Evolutionary conservation across 345 rosid species (phyloP).

Genomic region (Arabidopsis suecica): DNA sequence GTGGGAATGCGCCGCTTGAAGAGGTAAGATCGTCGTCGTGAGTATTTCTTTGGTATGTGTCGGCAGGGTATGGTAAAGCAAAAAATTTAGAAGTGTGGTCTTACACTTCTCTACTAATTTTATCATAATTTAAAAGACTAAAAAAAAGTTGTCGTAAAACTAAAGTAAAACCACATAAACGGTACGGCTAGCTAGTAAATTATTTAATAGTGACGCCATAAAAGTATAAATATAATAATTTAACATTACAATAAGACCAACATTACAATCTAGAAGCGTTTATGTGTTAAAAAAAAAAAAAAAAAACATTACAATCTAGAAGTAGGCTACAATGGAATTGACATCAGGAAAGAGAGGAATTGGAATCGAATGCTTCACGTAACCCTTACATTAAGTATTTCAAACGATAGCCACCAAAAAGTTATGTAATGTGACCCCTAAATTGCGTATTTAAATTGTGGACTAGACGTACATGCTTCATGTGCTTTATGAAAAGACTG

Average conservation of each 20-base stretch:
- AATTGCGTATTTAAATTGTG: background rate
- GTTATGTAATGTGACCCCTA: background rate
- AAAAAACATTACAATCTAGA: too few relatives aligned
- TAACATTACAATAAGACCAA: too few relatives aligned
- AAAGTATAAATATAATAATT: too few relatives aligned
- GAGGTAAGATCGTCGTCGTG: slow-evolving; percentile 56
- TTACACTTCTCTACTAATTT: too few relatives aligned
- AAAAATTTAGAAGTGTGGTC: background rate
- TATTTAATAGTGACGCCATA: too few relatives aligned
- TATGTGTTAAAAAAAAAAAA: too few relatives aligned
- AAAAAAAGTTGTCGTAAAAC: background rate
- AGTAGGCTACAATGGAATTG: background rate
- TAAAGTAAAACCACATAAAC: too few relatives aligned
- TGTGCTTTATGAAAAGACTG: background rate
- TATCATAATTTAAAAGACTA: background rate
- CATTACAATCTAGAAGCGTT: too few relatives aligned
- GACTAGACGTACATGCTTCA: background rate
- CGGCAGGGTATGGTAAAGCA: too few relatives aligned
- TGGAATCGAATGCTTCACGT: background rate
- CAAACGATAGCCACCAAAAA: background rate
- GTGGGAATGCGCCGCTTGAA: slow-evolving; percentile 96
- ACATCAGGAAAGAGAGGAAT: too few relatives aligned
- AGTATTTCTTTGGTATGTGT: background rate
- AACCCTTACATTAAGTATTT: background rate
- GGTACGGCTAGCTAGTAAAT: too few relatives aligned